These are phyloP conservation scores for Cyclotella baltica DNA, from an alignment of 108 stramenopile genomes.

Conservation along the genomic window DNA sequence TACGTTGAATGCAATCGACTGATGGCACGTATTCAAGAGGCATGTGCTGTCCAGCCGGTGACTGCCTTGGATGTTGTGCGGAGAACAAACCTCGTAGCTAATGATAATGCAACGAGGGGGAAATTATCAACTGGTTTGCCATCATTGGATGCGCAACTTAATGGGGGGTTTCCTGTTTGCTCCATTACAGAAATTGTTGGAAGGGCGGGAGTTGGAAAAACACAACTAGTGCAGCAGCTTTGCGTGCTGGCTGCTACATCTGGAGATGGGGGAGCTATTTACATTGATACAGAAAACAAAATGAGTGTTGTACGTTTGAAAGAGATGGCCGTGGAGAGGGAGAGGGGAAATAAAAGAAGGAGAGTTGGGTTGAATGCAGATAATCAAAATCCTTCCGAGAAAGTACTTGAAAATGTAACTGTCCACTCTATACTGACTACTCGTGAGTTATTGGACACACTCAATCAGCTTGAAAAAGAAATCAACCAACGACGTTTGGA, in stretches of 20 bases:
- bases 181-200: slow-evolving; percentile 82
- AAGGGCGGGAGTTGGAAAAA: slow-evolving; percentile 80
- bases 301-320: slow-evolving; percentile 64
- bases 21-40: slow-evolving; percentile 46
- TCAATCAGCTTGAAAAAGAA: slow-evolving; percentile 64
- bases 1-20: slow-evolving; percentile 62
- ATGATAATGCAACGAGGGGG: background rate
- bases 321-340: slow-evolving; percentile 61
- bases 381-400: slow-evolving; percentile 15
- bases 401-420: slow-evolving; percentile 73
- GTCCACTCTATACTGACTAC: slow-evolving; percentile 63
- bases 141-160: slow-evolving; percentile 62
- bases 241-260: slow-evolving; percentile 67
- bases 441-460: slow-evolving; percentile 59
- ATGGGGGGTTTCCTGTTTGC: slow-evolving; percentile 72
- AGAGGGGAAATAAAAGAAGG: slow-evolving; percentile 1
- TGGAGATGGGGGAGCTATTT: slow-evolving; percentile 64
- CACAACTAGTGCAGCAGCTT: slow-evolving; percentile 80
- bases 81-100: background rate
- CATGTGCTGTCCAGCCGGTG: slow-evolving; percentile 51
- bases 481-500: slow-evolving; percentile 66
- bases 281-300: slow-evolving; percentile 87
- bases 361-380: background rate
- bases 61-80: slow-evolving; percentile 50
- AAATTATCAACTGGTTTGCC: slow-evolving; percentile 67